A percentile compares a stretch with the other conserved stretches of the same genome.
phyloP scores from a whole-genome alignment of 2,329 filamentous ascomycete genomes.

The Cladosporium sp. region DNA sequence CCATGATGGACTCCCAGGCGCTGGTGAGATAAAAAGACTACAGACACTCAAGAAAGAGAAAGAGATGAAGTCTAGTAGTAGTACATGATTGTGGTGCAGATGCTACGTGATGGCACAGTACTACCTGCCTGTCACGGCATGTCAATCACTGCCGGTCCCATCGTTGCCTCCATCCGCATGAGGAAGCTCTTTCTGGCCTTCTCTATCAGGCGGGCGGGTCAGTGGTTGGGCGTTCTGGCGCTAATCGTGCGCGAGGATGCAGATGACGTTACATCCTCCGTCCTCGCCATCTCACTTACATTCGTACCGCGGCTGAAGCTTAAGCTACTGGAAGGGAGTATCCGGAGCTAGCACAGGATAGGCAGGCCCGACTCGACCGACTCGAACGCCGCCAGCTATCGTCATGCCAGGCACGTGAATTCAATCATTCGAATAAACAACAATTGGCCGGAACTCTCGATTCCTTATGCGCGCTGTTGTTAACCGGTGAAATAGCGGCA shows the following conservation, averaged over 20 bases:
- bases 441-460: background rate
- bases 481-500: background rate
- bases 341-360: constrained; percentile 5
- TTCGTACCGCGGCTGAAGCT: constrained; percentile 8
- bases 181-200: constrained; percentile 6
- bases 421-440: background rate
- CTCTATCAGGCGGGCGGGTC: constrained; percentile 8
- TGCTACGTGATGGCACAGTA: background rate
- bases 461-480: background rate
- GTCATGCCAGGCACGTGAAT: too few relatives aligned
- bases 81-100: too few relatives aligned
- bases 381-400: constrained; percentile 1
- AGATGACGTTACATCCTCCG: constrained; percentile 9
- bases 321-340: background rate
- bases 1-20: background rate
- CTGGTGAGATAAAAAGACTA: background rate
- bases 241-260: background rate
- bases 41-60: background rate
- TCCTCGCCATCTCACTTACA: background rate
- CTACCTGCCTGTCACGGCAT: constrained; percentile 6
- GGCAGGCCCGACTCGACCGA: background rate
- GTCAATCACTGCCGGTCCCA: background rate
- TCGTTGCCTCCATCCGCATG: background rate
- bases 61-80: background rate
- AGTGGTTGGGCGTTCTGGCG: background rate